Conservation (phyloP, 2,329 filamentous ascomycete genomes). For the Teratosphaeria epicoccoides region DNA sequence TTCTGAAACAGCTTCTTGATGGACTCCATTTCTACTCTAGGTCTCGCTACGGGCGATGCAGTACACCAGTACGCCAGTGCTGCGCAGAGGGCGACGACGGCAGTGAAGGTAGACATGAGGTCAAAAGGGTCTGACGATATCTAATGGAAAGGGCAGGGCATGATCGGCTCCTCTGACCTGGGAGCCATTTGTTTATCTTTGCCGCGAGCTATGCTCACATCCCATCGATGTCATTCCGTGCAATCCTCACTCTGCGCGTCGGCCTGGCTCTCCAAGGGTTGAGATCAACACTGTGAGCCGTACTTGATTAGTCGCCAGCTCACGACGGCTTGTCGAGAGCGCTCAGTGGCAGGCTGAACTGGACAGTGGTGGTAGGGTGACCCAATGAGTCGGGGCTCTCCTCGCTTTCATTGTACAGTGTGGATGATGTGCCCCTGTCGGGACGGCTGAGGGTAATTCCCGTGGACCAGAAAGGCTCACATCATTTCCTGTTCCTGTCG, state of each 20-base stretch:
- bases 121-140: not conserved
- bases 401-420: not conserved
- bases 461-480: not conserved
- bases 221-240: slow-evolving; percentile 1
- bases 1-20: not conserved
- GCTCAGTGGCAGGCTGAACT: not conserved
- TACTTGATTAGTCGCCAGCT: not conserved
- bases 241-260: not conserved
- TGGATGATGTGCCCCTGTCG: not conserved
- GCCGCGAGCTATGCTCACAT: not conserved
- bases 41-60: slow-evolving; percentile 1
- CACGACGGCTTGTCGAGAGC: not conserved
- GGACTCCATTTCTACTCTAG: not conserved
- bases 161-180: not conserved
- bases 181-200: not conserved
- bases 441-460: not conserved
- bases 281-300: not conserved
- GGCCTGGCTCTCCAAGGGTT: not conserved
- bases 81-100: slow-evolving; percentile 2
- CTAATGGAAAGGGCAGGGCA: not conserved
- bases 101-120: not conserved
- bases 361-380: not conserved
- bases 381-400: not conserved
- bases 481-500: slow-evolving; percentile 3
- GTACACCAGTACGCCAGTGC: not conserved